phyloP scores from a whole-genome alignment of 192 early-diverging fungal genomes.

The Backusella westeae region DNA sequence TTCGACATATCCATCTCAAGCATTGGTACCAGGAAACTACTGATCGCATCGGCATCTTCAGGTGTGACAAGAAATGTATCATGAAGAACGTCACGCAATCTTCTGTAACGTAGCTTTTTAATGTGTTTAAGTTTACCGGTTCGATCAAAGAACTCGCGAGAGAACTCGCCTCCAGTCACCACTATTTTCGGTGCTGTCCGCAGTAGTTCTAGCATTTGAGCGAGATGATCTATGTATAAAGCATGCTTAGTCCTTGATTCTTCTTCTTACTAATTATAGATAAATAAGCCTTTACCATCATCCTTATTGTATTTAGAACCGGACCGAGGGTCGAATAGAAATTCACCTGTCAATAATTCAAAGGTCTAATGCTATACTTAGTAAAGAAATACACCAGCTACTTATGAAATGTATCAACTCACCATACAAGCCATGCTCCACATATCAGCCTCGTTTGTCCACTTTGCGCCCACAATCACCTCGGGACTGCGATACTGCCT shows the following conservation, averaged over 20 bases:
- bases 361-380: constrained; percentile 51
- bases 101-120: constrained; percentile 78
- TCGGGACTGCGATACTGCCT: constrained; percentile 96
- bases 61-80: constrained; percentile 82
- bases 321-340: constrained; percentile 92
- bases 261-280: too few relatives aligned
- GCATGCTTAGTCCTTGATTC: too few relatives aligned
- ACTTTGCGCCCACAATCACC: constrained; percentile 85
- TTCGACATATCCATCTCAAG: constrained; percentile 37
- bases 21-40: constrained; percentile 84
- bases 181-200: constrained; percentile 79
- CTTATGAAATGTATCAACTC: constrained; percentile 1
- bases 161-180: constrained; percentile 79
- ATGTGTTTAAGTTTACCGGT: constrained; percentile 87
- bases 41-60: constrained; percentile 68
- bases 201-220: constrained; percentile 89
- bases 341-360: constrained; percentile 92
- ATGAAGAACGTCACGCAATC: constrained; percentile 76
- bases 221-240: constrained; percentile 75
- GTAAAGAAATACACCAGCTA: background rate
- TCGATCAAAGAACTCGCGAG: constrained; percentile 82
- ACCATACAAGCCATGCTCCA: constrained; percentile 93
- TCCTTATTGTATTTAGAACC: constrained; percentile 85
- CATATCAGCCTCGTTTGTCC: constrained; percentile 83
- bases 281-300: constrained; percentile 57